These are phyloP conservation scores for Yarrowia sp. DNA, from an alignment of 805 yeast species.

Conservation along the genomic window DNA sequence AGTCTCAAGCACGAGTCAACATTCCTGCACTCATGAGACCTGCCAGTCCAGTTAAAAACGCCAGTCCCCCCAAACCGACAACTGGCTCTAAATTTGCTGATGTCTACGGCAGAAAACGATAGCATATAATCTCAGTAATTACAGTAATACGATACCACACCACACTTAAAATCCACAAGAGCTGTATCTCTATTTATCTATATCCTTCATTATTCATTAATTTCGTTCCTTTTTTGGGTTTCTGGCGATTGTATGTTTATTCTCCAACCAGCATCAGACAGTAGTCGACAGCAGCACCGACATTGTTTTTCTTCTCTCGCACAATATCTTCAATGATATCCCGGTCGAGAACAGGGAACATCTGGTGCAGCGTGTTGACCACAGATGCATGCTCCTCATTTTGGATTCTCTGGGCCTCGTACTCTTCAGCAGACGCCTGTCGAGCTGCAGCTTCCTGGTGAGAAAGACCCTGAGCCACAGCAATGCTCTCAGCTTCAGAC, in stretches of 20 bases:
- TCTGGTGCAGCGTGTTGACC: slow-evolving; percentile 52
- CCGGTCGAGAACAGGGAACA: slow-evolving; percentile 74
- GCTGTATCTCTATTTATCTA: background rate
- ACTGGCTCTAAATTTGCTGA: slow-evolving; percentile 13
- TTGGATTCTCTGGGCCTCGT: slow-evolving; percentile 42
- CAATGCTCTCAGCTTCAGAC: slow-evolving; percentile 23
- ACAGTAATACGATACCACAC: background rate
- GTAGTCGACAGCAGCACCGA: slow-evolving; percentile 74
- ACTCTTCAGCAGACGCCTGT: slow-evolving; percentile 42
- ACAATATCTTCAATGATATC: slow-evolving; percentile 71
- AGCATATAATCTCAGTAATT: background rate
- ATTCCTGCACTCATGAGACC: slow-evolving; percentile 23
- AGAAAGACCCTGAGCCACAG: slow-evolving; percentile 28
- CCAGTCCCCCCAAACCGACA: slow-evolving; percentile 4
- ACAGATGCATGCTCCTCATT: slow-evolving; percentile 49
- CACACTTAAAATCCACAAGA: background rate
- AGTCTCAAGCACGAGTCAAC: slow-evolving; percentile 2
- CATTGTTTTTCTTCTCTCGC: slow-evolving; percentile 58
- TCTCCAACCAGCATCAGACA: slow-evolving; percentile 38
- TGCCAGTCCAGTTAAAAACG: slow-evolving; percentile 3
- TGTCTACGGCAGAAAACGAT: slow-evolving; percentile 8
- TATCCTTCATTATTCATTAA: slow-evolving; percentile 7
- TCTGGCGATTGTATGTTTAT: background rate
- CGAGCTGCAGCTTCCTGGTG: slow-evolving; percentile 40
- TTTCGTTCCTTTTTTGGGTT: background rate